These are phyloP conservation scores for Pseudopithomyces maydicus DNA, from an alignment of 2,329 filamentous ascomycete species.

Conservation along the genomic window DNA sequence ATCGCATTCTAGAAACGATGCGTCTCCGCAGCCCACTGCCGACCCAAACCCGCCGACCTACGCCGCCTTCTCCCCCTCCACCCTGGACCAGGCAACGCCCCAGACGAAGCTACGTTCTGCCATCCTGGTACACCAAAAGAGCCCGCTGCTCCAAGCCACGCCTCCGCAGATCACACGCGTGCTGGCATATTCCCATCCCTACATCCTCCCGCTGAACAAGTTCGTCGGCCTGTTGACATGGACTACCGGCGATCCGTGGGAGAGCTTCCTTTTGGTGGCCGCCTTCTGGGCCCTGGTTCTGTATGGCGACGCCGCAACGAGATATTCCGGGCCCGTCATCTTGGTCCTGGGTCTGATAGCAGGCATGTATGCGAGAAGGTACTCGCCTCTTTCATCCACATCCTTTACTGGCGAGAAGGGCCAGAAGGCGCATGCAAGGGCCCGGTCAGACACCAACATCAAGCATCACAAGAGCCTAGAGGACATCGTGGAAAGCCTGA, in stretches of 20 bases:
- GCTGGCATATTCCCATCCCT: constrained; percentile 93
- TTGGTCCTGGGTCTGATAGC: constrained; percentile 79
- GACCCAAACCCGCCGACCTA: constrained; percentile 70
- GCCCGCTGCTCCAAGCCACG: constrained; percentile 87
- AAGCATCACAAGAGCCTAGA: constrained; percentile 93
- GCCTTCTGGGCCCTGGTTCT: constrained; percentile 84
- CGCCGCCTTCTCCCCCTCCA: constrained; percentile 87
- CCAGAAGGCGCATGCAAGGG: constrained; percentile 58
- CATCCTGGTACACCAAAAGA: constrained; percentile 96
- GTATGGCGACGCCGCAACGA: constrained; percentile 83
- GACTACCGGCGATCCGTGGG: constrained; percentile 93
- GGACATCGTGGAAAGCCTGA: constrained; percentile 93
- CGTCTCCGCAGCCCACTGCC: constrained; percentile 41
- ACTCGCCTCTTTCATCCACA: constrained; percentile 87
- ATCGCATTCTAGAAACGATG: constrained; percentile 43
- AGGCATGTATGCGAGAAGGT: constrained; percentile 90
- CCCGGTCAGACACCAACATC: constrained; percentile 64
- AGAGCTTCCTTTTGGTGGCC: constrained; percentile 88
- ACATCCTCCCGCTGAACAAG: constrained; percentile 86
- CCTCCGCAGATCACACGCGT: constrained; percentile 94
- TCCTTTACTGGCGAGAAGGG: constrained; percentile 71
- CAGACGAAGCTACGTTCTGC: constrained; percentile 81
- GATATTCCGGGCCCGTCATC: constrained; percentile 81
- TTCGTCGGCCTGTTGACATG: constrained; percentile 86
- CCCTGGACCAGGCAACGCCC: constrained; percentile 70